Percentiles rank a stretch among this genome's conserved stretches.
phyloP scores from a whole-genome alignment of 805 yeast species.

The Sugiyamaella mastotermitis region DNA sequence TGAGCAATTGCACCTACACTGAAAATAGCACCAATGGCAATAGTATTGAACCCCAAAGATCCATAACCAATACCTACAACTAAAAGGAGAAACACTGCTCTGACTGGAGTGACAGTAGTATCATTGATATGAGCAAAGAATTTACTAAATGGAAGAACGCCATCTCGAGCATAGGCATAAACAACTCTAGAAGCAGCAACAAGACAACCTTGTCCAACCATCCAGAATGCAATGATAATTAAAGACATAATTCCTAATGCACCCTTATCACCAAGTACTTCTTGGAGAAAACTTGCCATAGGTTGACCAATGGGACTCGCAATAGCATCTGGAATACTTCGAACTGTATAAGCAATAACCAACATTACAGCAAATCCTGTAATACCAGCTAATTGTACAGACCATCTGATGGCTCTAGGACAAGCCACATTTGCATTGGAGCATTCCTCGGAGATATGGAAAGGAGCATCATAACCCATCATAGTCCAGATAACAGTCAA shows the following conservation, averaged over 20 bases:
- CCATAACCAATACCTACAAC: conserved; percentile 56
- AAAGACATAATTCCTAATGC: conserved; percentile 39
- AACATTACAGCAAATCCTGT: conserved; percentile 67
- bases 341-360: conserved; percentile 54
- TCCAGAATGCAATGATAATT: conserved; percentile 38
- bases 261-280: conserved; percentile 37
- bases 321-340: conserved; percentile 39
- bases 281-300: conserved; percentile 48
- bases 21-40: conserved; percentile 77
- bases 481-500: conserved; percentile 73
- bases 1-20: conserved; percentile 79
- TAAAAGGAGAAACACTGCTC: conserved; percentile 65
- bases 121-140: conserved; percentile 60
- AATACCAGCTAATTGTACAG: conserved; percentile 56
- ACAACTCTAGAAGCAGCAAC: conserved; percentile 76
- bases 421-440: conserved; percentile 64
- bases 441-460: conserved; percentile 78
- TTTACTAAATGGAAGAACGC: conserved; percentile 62
- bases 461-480: conserved; percentile 76
- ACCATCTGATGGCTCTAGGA: conserved; percentile 65
- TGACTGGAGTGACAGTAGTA: conserved; percentile 52
- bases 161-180: conserved; percentile 77
- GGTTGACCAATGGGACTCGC: conserved; percentile 53
- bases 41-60: conserved; percentile 56
- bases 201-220: conserved; percentile 69